A percentile compares a stretch with the other conserved stretches of the same genome.
Conservation (phyloP, 495 filamentous ascomycete species). For the Choiromyces venosus region DNA sequence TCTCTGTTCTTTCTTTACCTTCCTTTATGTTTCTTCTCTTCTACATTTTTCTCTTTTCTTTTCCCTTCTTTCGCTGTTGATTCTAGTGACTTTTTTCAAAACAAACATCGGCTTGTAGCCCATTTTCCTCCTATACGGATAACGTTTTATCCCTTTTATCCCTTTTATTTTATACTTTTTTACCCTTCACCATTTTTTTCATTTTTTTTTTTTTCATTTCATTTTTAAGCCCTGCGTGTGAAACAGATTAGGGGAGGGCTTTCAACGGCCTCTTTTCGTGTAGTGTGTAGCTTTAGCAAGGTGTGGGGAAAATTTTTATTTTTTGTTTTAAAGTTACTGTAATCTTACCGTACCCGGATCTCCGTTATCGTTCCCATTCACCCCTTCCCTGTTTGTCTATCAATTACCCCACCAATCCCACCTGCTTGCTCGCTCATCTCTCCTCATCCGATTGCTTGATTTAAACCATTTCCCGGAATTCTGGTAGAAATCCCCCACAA, state of each 20-base stretch:
- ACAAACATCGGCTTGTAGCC: background rate
- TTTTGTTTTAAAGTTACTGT: background rate
- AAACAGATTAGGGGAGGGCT: background rate
- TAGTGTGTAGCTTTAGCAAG: background rate
- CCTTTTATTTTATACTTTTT: background rate
- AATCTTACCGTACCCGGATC: background rate
- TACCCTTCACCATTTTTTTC: background rate
- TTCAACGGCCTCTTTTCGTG: background rate
- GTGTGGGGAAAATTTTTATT: background rate
- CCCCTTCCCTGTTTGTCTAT: too few species aligned
- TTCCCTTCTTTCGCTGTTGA: background rate
- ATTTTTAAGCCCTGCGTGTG: background rate
- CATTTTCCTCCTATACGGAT: background rate
- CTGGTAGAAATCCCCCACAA: constrained; percentile 2
- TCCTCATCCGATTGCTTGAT: constrained; percentile 20
- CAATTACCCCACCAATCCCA: background rate
- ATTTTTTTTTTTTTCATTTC: background rate
- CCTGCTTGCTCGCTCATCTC: constrained; percentile 4
- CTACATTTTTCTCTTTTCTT: background rate
- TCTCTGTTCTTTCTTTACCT: background rate
- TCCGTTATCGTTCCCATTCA: background rate
- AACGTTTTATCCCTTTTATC: too few species aligned
- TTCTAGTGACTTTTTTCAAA: background rate
- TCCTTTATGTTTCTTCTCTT: background rate
- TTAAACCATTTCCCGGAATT: background rate